A percentile compares a stretch with the other conserved stretches of the same genome.
These are phyloP conservation scores for Vanderwaltozyma polyspora DNA, from an alignment of 805 yeast genomes.

Conservation along the genomic window DNA sequence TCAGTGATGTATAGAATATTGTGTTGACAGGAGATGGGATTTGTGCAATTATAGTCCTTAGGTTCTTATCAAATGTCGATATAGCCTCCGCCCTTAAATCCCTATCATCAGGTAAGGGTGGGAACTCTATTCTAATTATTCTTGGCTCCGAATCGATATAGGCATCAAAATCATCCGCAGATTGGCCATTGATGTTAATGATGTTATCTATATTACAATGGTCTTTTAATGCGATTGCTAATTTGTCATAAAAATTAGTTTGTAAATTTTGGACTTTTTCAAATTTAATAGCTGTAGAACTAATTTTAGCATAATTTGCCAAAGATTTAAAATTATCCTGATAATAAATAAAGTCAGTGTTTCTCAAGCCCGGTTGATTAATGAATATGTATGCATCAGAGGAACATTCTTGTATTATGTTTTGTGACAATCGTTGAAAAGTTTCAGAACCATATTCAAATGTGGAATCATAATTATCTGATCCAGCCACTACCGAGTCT, in stretches of 20 bases:
- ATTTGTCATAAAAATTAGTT: conserved; percentile 9
- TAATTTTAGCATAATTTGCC: conserved; percentile 38
- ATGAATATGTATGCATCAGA: conserved; percentile 49
- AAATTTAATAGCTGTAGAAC: conserved; percentile 53
- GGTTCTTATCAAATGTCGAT: conserved; percentile 31
- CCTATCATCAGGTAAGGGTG: conserved; percentile 34
- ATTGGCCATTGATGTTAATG: conserved; percentile 22
- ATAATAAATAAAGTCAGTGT: conserved; percentile 36
- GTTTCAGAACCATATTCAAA: too few relatives aligned
- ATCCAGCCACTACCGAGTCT: too few relatives aligned
- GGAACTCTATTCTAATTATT: conserved; percentile 48
- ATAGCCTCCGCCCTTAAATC: conserved; percentile 26
- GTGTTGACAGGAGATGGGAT: conserved; percentile 67
- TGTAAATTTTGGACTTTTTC: conserved; percentile 35
- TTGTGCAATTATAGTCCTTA: conserved; percentile 49
- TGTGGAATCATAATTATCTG: too few relatives aligned
- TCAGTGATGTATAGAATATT: conserved; percentile 42
- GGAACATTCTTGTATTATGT: conserved; percentile 33
- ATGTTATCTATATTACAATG: conserved; percentile 19
- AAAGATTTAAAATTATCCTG: conserved; percentile 36
- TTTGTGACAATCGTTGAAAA: too few relatives aligned
- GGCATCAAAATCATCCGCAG: conserved; percentile 37
- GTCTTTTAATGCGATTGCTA: conserved; percentile 11
- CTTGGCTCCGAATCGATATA: conserved; percentile 57
- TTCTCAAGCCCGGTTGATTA: conserved; percentile 40